A percentile compares a stretch with the other conserved stretches of the same genome.
Evolutionary conservation across 1,284 basidiomycete genomes (phyloP).

Genomic region (Melampsora abietis-canadensis): DNA sequence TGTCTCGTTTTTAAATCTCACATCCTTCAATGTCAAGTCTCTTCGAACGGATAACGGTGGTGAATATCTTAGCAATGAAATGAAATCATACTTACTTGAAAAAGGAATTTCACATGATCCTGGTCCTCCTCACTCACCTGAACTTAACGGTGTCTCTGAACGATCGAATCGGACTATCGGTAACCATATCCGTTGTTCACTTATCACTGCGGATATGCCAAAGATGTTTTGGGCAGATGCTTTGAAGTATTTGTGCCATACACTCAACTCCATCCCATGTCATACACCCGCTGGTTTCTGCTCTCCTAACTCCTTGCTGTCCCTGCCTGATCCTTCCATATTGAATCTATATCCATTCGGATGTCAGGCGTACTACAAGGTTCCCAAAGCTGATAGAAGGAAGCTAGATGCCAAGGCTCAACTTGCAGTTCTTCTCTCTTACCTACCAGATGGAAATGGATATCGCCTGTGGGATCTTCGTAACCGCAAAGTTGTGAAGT

Average conservation of each 20-base stretch:
- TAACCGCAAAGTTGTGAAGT: background rate
- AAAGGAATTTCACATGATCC: slow-evolving; percentile 52
- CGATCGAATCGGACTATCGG: slow-evolving; percentile 50
- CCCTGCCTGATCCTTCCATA: no score
- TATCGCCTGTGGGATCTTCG: slow-evolving; percentile 8
- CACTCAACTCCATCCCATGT: no score
- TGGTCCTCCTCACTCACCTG: slow-evolving; percentile 55
- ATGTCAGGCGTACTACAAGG: no score
- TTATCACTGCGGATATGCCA: slow-evolving; percentile 50
- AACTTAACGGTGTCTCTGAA: slow-evolving; percentile 53
- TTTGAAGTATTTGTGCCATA: background rate
- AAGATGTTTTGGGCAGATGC: slow-evolving; percentile 51
- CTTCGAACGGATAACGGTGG: slow-evolving; percentile 53
- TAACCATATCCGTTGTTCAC: slow-evolving; percentile 49
- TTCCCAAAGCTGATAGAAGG: background rate
- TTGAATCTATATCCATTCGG: no score
- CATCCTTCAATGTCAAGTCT: no score
- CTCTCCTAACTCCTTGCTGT: no score
- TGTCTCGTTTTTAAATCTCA: no score
- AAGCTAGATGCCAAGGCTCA: background rate
- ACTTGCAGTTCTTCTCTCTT: slow-evolving; percentile 4
- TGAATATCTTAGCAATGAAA: slow-evolving; percentile 49
- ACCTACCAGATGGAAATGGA: slow-evolving; percentile 11
- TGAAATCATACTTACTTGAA: slow-evolving; percentile 49
- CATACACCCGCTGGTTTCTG: no score